These are phyloP conservation scores for Pseudogymnoascus destructans DNA, from an alignment of 2,329 filamentous ascomycete species.

Conservation along the genomic window DNA sequence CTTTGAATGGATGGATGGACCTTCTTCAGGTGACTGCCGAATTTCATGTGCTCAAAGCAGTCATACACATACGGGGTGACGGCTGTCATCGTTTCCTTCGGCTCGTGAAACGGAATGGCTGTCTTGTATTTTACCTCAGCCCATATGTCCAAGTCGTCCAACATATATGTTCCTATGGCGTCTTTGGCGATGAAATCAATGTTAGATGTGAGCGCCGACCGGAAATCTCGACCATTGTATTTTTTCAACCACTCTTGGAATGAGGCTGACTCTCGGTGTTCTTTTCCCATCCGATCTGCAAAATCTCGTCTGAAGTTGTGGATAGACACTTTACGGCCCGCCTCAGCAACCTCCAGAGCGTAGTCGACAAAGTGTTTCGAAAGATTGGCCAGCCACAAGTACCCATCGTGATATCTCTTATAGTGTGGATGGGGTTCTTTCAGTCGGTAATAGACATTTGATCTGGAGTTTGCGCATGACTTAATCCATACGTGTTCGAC, in stretches of 20 bases:
- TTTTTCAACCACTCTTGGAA: constrained; percentile 44
- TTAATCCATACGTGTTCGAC: constrained; percentile 52
- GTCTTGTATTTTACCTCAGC: constrained; percentile 23
- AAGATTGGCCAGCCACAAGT: constrained; percentile 58
- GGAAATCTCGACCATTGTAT: constrained; percentile 45
- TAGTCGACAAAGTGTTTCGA: constrained; percentile 63
- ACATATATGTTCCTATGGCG: constrained; percentile 35
- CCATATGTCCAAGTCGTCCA: constrained; percentile 27
- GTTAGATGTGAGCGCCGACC: constrained; percentile 45
- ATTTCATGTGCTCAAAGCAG: constrained; percentile 51
- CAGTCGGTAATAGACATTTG: constrained; percentile 52
- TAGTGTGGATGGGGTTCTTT: constrained; percentile 45
- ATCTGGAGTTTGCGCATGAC: constrained; percentile 33
- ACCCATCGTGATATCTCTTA: constrained; percentile 44
- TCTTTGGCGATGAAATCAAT: constrained; percentile 54
- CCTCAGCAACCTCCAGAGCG: constrained; percentile 12
- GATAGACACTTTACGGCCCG: constrained; percentile 33
- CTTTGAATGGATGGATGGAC: constrained; percentile 23
- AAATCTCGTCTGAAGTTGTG: constrained; percentile 46
- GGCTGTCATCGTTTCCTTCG: constrained; percentile 35
- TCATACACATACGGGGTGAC: constrained; percentile 57
- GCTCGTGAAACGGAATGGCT: constrained; percentile 22
- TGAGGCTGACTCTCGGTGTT: constrained; percentile 30
- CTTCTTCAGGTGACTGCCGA: constrained; percentile 37
- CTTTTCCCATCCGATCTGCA: constrained; percentile 37